Conservation (phyloP, 2,329 filamentous ascomycete species). For the Ceratocystis diversiconidia region DNA sequence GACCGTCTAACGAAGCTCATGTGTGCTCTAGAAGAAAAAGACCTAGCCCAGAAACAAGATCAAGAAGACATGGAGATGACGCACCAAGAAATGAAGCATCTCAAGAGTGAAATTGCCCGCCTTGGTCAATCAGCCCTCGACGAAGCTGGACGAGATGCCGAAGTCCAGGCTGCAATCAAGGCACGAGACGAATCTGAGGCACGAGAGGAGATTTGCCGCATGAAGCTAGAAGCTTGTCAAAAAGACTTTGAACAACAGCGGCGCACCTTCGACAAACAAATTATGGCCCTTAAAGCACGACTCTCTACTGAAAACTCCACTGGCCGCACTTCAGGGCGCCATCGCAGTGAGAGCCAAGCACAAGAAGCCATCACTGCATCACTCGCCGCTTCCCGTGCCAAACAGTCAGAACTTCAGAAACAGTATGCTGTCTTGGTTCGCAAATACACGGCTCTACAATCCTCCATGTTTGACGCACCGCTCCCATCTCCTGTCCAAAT, state of each 20-base stretch:
- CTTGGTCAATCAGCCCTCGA: slow-evolving; percentile 48
- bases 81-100: slow-evolving; percentile 43
- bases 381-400: slow-evolving; percentile 38
- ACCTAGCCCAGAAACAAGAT: slow-evolving; percentile 48
- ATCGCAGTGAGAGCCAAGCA: neutral
- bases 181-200: slow-evolving; percentile 44
- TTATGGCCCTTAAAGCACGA: slow-evolving; percentile 33
- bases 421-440: slow-evolving; percentile 36
- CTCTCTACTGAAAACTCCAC: slow-evolving; percentile 22
- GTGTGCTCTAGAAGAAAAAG: slow-evolving; percentile 53
- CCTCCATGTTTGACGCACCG: slow-evolving; percentile 29
- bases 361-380: slow-evolving; percentile 20
- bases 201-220: slow-evolving; percentile 42
- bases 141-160: slow-evolving; percentile 48
- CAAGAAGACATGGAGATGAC: slow-evolving; percentile 48
- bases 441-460: slow-evolving; percentile 40
- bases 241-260: slow-evolving; percentile 32
- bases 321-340: slow-evolving; percentile 25
- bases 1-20: slow-evolving; percentile 52
- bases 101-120: slow-evolving; percentile 44
- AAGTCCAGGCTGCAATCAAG: slow-evolving; percentile 42
- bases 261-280: slow-evolving; percentile 33
- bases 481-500: slow-evolving; percentile 10
- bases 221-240: slow-evolving; percentile 41
- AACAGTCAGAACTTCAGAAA: slow-evolving; percentile 40